These are phyloP conservation scores for Auricularia sp. DNA, from an alignment of 768 basidiomycete species.

Conservation along the genomic window DNA sequence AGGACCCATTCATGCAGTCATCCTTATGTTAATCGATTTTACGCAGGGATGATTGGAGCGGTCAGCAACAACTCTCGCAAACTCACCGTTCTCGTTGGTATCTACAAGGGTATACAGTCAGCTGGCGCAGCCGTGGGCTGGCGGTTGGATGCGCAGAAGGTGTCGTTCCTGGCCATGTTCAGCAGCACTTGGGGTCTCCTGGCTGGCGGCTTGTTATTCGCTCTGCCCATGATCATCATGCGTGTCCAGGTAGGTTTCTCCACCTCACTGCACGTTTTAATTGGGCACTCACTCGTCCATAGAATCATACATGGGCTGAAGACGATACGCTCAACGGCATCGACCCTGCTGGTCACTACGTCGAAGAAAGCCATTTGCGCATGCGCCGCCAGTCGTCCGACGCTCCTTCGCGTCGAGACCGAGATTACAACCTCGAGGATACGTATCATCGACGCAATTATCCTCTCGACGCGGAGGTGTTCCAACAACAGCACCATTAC, in stretches of 20 bases:
- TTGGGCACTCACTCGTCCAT: neutral
- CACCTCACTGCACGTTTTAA: neutral
- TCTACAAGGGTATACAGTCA: conserved; percentile 72
- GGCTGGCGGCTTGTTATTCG: conserved; percentile 50
- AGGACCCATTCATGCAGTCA: neutral
- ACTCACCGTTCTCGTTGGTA: conserved; percentile 70
- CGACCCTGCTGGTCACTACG: neutral
- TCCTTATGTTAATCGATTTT: neutral
- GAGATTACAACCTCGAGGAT: neutral
- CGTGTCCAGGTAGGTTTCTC: conserved; percentile 39
- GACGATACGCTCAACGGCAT: neutral
- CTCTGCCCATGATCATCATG: conserved; percentile 62
- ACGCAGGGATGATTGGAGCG: conserved; percentile 33
- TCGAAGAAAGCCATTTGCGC: neutral
- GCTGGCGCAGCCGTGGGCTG: conserved; percentile 67
- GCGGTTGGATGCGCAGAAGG: conserved; percentile 47
- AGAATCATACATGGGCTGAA: neutral
- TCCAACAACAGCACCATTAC: neutral
- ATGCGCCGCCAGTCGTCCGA: neutral
- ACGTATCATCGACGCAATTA: neutral
- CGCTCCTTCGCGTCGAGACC: neutral
- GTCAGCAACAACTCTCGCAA: conserved; percentile 78
- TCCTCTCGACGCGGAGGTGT: neutral
- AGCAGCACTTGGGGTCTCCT: conserved; percentile 64
- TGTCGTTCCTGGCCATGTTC: conserved; percentile 55